Evolutionary conservation across 129 eudicot species (phyloP).

Genomic region (Smallanthus sonchifolius): DNA sequence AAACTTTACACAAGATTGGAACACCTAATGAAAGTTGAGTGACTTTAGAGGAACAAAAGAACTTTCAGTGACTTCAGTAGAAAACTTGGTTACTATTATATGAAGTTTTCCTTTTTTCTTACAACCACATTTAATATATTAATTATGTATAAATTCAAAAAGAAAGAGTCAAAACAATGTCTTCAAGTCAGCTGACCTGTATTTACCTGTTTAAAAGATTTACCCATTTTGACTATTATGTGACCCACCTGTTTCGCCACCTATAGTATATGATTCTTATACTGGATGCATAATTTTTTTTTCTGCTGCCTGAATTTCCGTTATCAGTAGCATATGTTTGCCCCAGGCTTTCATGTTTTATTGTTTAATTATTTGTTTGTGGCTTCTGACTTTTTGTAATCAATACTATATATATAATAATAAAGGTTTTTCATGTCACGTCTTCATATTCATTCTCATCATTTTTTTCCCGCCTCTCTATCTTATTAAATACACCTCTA

Average conservation of each 20-base stretch:
- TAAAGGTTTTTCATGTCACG: no score
- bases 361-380: neutral
- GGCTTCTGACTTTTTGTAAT: slow-evolving; percentile 1
- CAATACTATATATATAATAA: no score
- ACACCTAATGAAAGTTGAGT: no score
- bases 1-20: no score
- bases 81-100: no score
- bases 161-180: neutral
- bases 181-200: neutral
- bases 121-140: neutral
- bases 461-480: no score
- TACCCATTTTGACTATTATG: neutral
- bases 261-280: neutral
- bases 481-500: no score
- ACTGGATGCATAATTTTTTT: neutral
- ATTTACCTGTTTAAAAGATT: neutral
- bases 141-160: neutral
- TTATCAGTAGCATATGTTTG: slow-evolving; percentile 12
- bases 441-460: no score
- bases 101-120: no score
- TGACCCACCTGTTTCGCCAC: neutral
- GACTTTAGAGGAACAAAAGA: no score
- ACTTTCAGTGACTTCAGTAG: no score
- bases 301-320: slow-evolving; percentile 5
- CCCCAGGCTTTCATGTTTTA: neutral